phyloP scores from a whole-genome alignment of 2,329 filamentous ascomycete genomes.

The Chrysoporthe deuterocubensis region DNA sequence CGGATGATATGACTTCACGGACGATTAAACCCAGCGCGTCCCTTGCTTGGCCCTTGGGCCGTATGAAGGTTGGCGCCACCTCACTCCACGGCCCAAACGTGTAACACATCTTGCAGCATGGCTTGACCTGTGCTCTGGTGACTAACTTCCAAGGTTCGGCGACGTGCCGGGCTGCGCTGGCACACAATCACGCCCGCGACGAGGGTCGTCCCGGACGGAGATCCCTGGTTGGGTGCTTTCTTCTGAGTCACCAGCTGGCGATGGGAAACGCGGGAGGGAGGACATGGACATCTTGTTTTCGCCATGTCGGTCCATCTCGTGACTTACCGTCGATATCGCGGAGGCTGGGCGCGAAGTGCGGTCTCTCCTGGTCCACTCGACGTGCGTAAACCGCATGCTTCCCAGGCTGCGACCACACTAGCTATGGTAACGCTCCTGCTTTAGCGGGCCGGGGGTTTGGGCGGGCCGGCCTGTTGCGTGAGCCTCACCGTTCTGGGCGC shows the following conservation, averaged over 20 bases:
- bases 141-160: slow-evolving; percentile 13
- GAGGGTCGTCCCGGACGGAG: slow-evolving; percentile 16
- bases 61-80: slow-evolving; percentile 10
- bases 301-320: not conserved
- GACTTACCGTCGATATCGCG: not conserved
- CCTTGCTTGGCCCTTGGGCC: not conserved
- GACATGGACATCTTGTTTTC: not conserved
- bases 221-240: slow-evolving; percentile 6
- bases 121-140: slow-evolving; percentile 12
- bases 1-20: not conserved
- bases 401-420: slow-evolving; percentile 11
- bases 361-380: slow-evolving; percentile 20
- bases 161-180: slow-evolving; percentile 2
- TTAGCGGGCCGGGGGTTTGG: slow-evolving; percentile 11
- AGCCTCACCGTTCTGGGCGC: slow-evolving; percentile 16
- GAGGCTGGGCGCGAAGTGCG: slow-evolving; percentile 19
- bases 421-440: not conserved
- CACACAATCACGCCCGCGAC: slow-evolving; percentile 10
- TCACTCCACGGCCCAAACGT: slow-evolving; percentile 11
- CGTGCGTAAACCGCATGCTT: slow-evolving; percentile 18
- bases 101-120: slow-evolving; percentile 21
- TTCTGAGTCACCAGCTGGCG: not conserved
- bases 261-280: not conserved
- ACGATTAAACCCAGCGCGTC: not conserved
- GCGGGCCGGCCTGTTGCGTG: slow-evolving; percentile 24